Evolutionary conservation across 495 filamentous ascomycete genomes (phyloP), one percentile per base, ranked within the genome.

Genomic region (Pseudomonodictys pantanalensis): DNA sequence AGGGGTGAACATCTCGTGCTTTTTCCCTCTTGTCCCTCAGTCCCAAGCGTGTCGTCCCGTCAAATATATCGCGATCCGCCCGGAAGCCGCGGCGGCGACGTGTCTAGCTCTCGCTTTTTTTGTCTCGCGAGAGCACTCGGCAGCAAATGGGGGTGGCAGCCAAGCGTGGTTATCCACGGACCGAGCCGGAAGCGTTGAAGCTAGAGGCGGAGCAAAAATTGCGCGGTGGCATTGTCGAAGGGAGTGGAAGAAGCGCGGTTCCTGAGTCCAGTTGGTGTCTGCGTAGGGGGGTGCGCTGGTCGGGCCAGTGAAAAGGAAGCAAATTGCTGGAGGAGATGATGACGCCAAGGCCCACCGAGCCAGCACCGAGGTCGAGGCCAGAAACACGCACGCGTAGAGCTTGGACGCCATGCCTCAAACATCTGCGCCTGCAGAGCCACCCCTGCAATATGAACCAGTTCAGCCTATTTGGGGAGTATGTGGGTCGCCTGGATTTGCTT

Each of bases 1-100:
- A 28, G 69, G 69, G 4, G 56, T 51, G 28, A 71, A 69, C 69
- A 71, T 71, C 22, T 32, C 38, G 38, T 30, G 4, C 10, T 29
- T 35, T 2, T 1, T 38, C 38, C 33, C 35, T 30, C 49, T 48
- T 20, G 30, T 48, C 41, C 30, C 15, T 3, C 38, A 3, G 4
- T 41, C 4, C 15, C 38, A 12, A 3, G 15, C 38, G 15, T 3
- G 12, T 41, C 12, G 15, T 24, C 38, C 17, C 11, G 38, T 28
- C 10, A 32, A 25, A 32, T 2, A 23, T 7, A 15, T 48, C 11
- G 3, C 22, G 1, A 18, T n/a, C 11, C 42, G 24, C 20, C 25
- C 9, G 41, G 18, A 17, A 25, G 17, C 20, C 3, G n/a, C n/a
- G n/a, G n/a, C n/a, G n/a, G n/a, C n/a, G n/a, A n/a, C n/a, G n/a